Base-by-base conservation (phyloP, 2,329 filamentous ascomycete genomes). In the Cercospora brassicicola region DNA sequence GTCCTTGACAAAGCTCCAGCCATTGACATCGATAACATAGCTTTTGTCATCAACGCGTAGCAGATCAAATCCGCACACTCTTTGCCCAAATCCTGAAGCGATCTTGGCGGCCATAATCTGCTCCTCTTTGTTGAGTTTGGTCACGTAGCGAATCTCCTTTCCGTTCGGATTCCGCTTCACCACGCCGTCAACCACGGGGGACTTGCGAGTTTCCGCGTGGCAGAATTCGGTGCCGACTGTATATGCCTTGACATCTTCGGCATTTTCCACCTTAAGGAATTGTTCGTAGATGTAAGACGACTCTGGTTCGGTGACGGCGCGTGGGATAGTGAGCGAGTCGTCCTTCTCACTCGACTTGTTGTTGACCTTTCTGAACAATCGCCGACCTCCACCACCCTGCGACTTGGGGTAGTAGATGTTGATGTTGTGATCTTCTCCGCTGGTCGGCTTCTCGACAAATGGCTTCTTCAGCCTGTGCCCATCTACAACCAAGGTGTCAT, bases 1-100 rank as follows among this genome's bases (percentile, higher is more conserved):
- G 79, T 99, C 96, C 79, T 99, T 99, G 79, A 99, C 95, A 76
- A 99, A 99, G 77, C 94, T 98, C 96, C 96, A 99, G 11, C 95
- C 95, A 79, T 99, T 99, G 74, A 99, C 95, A 76, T 99, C 95
- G 73, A 99, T 99, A 59, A 99, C 95, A 80, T 93, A 99, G 78
- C 94, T 98, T 79, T 92, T 92, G 15, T 93, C 92, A 60, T 89
- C 90, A 11, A 94, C 93, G 30, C 96, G 90, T 66, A 99, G 84
- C 68, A 99, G 85, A 78, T 99, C 95, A 76, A 99, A 99, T 0
- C 95, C 95, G 77, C 95, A 99, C 2, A 99, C 94, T 64, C 93
- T 86, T 79, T 99, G 95, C 0, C 94, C 95, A 79, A 99, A 99
- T 0, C 93, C 91, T 55, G 89, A 90, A 2, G 94, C 93, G 68